Evolutionary conservation across 495 filamentous ascomycete species (phyloP).

Genomic region (Astrocystis sublimbata): DNA sequence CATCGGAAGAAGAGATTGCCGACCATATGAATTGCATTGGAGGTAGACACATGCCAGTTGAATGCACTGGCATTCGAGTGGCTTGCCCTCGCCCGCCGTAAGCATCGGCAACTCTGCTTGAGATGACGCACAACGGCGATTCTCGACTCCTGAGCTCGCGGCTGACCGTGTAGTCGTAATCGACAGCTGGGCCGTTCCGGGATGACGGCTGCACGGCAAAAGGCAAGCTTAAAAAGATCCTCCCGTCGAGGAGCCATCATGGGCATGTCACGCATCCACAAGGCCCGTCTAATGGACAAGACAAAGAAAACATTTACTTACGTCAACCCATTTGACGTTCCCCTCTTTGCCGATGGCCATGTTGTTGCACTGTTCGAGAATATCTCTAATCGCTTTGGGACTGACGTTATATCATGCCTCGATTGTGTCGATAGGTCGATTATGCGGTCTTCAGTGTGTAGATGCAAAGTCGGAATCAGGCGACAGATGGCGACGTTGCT

Average conservation of each 20-base stretch:
- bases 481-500: neutral
- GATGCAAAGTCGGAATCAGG: neutral
- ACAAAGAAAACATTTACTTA: conserved; percentile 39
- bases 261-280: neutral
- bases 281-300: neutral
- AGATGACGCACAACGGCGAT: too few species aligned
- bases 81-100: neutral
- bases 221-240: neutral
- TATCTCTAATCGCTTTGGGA: neutral
- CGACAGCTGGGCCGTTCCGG: neutral
- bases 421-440: neutral
- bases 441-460: neutral
- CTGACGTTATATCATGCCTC: conserved; percentile 31
- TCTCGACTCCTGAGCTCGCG: too few species aligned
- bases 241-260: neutral
- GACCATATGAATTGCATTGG: neutral
- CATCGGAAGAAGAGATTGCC: neutral
- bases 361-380: conserved; percentile 22
- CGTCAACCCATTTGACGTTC: conserved; percentile 72
- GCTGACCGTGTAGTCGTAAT: neutral
- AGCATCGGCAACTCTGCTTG: neutral
- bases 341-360: conserved; percentile 50
- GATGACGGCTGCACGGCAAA: neutral
- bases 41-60: neutral
- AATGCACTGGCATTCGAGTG: neutral